Base-by-base conservation (phyloP, 768 basidiomycete genomes). In the Podaxis rugospora region DNA sequence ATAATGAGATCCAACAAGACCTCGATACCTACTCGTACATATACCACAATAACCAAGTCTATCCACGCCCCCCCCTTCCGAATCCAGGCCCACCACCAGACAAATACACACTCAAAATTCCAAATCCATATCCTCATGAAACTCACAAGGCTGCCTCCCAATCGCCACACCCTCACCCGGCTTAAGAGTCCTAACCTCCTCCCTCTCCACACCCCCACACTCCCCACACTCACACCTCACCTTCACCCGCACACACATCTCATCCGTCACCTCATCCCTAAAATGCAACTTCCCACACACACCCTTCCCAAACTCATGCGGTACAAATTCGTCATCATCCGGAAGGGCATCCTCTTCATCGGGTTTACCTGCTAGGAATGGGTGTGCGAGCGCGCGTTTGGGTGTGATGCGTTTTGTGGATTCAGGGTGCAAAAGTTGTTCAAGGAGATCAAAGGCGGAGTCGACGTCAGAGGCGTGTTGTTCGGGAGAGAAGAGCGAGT, bases 341-440 rank as follows among this genome's bases (percentile, higher is more conserved):
- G 59, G 55, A 28, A 63, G 62, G 18, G 76, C 79, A 23, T 66
- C 65, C 40, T 69, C 66, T 63, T 71, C 61, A 27, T 49, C 62
- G 27, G 62, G 57, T 59, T 70, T 69, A 50, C 82, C 84, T 32
- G 67, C 66, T 39, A 98, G 78, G 73, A 97, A 98, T 0, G 84
- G 80, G 68, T 98, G 95, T 61, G 82, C 82, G 50, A 98, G 79
- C 16, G 89, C 92, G 5, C 83, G 77, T 16, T 80, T 79, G 2
- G 95, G 92, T 3, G 92, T 93, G 58, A 87, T 81, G 21, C 95
- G 84, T 56, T 83, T 85, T 21, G 85, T 87, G 5, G 88, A 85
- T 68, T 95, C 92, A 1, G 91, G 85, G 42, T 90, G 80, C 69
- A 99, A 79, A 18, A 93, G 73, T 55, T 78, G 74, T 61, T 88